Evolutionary conservation across 2,329 filamentous ascomycete species (phyloP).

Genomic region (Purpureocillium lavendulum): DNA sequence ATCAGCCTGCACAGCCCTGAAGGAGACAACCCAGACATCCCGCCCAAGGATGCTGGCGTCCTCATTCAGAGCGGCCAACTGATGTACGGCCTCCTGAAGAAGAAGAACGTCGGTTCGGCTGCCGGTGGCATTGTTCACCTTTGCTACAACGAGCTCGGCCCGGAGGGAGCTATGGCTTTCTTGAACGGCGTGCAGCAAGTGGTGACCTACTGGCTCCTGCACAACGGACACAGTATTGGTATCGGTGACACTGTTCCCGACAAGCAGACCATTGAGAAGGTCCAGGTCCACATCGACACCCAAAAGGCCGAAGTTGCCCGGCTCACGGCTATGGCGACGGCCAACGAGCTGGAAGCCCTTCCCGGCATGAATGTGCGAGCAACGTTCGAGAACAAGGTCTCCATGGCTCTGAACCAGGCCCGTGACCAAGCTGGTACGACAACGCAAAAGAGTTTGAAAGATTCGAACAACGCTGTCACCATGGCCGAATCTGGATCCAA

Average conservation of each 20-base stretch:
- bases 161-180: conserved; percentile 81
- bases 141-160: conserved; percentile 90
- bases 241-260: conserved; percentile 98
- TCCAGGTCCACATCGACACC: conserved; percentile 71
- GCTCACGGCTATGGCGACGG: conserved; percentile 70
- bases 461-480: conserved; percentile 90
- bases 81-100: conserved; percentile 82
- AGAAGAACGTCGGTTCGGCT: conserved; percentile 89
- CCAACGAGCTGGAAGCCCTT: conserved; percentile 80
- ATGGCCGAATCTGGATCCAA: conserved; percentile 98
- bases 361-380: conserved; percentile 98
- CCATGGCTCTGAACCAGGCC: conserved; percentile 85
- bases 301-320: conserved; percentile 75
- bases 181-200: conserved; percentile 93
- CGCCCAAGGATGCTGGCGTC: conserved; percentile 67
- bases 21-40: conserved; percentile 44
- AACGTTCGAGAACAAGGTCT: conserved; percentile 96
- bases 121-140: conserved; percentile 90
- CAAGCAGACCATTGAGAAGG: conserved; percentile 70
- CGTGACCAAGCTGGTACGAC: conserved; percentile 94
- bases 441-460: conserved; percentile 86
- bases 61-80: conserved; percentile 82
- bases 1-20: conserved; percentile 71
- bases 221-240: conserved; percentile 95
- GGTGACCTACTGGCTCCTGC: conserved; percentile 93